phyloP scores from a whole-genome alignment of 225 moss, liverwort and hornwort species.

The Rhytidiadelphus loreus region DNA sequence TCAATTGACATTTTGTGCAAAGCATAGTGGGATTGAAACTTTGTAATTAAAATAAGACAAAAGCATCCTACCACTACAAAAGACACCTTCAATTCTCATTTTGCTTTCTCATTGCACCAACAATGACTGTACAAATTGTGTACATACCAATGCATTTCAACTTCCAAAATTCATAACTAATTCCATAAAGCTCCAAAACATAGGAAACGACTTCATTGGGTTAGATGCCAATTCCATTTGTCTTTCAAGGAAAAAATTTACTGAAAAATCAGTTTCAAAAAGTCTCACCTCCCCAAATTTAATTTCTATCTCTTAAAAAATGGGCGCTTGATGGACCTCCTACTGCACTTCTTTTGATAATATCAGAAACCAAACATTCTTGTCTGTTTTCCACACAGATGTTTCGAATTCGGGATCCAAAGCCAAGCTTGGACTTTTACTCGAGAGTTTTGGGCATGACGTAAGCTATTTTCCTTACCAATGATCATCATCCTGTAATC shows the following conservation, averaged over 20 bases:
- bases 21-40: conserved; percentile 6
- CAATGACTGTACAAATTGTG: not conserved
- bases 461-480: not conserved
- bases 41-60: not conserved
- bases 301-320: not conserved
- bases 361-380: not conserved
- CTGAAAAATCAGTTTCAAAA: not conserved
- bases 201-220: not conserved
- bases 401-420: conserved; percentile 50
- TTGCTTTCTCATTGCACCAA: not conserved
- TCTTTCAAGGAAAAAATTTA: not conserved
- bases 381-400: conserved; percentile 11
- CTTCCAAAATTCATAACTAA: not conserved
- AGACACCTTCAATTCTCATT: not conserved
- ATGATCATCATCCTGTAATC: not conserved
- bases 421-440: conserved; percentile 51
- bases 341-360: not conserved
- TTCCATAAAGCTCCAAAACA: not conserved
- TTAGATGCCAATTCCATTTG: not conserved
- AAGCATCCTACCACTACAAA: not conserved
- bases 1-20: not conserved
- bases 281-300: not conserved
- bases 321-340: not conserved
- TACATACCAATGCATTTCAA: no score
- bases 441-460: conserved; percentile 52